phyloP scores from a whole-genome alignment of 495 filamentous ascomycete genomes.

The Tuber magnatum region DNA sequence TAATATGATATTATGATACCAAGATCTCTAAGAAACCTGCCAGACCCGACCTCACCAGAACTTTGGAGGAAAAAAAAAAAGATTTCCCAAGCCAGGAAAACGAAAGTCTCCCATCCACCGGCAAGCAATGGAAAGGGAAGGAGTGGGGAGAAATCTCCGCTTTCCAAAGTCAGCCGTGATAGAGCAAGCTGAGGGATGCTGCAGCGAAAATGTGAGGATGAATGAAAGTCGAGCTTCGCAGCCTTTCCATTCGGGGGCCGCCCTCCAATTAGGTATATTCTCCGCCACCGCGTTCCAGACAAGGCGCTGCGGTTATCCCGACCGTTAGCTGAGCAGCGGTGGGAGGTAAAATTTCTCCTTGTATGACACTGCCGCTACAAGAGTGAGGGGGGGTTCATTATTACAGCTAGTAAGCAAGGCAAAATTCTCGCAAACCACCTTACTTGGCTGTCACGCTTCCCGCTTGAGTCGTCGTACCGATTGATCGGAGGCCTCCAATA shows the following conservation, averaged over 20 bases:
- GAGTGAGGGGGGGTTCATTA: not conserved
- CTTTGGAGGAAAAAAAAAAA: not conserved
- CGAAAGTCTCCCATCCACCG: not conserved
- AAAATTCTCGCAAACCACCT: not conserved
- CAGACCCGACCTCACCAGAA: not conserved
- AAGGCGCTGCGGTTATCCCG: not conserved
- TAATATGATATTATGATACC: too few relatives aligned
- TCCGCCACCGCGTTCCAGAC: not conserved
- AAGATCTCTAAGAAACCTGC: not conserved
- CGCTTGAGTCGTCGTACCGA: not conserved
- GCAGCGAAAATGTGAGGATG: not conserved
- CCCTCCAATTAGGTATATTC: not conserved
- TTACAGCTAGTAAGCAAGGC: not conserved
- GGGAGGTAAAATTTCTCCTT: not conserved
- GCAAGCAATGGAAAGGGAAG: not conserved
- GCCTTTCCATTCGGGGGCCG: not conserved
- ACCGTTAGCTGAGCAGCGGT: not conserved
- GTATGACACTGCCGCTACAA: not conserved
- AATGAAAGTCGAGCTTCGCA: not conserved
- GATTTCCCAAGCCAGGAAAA: not conserved
- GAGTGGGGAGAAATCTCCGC: not conserved
- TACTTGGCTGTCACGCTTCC: not conserved
- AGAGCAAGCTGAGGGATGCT: not conserved
- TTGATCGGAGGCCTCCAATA: not conserved
- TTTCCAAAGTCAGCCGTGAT: not conserved